Percentiles rank a stretch among this genome's conserved stretches.
phyloP scores from a whole-genome alignment of 345 rosid genomes.

The Citrus sinensis region DVS_A1.0 CM039162.1:3318001-3318500 shows the following conservation, averaged over 20 bases:
- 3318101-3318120: not conserved
- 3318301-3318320: not conserved
- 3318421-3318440: not conserved
- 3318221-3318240: constrained; percentile 56
- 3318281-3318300: not conserved
- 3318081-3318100: not conserved
- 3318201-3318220: constrained; percentile 31
- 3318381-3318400: constrained; percentile 50
- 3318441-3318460: constrained; percentile 6
- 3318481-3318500: constrained; percentile 21
- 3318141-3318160: constrained; percentile 57
- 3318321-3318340: constrained; percentile 14
- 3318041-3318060: too few relatives aligned
- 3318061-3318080: not conserved
- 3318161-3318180: constrained; percentile 30
- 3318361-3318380: constrained; percentile 46
- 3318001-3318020: too few relatives aligned
- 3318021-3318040: too few relatives aligned
- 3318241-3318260: constrained; percentile 56
- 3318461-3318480: constrained; percentile 17
- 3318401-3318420: constrained; percentile 47
- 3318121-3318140: constrained; percentile 57
- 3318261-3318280: not conserved
- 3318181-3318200: constrained; percentile 30
- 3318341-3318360: constrained; percentile 64